These are phyloP conservation scores for Thielaviopsis ethacetica DNA, from an alignment of 2,329 filamentous ascomycete species.

Conservation along the genomic window DNA sequence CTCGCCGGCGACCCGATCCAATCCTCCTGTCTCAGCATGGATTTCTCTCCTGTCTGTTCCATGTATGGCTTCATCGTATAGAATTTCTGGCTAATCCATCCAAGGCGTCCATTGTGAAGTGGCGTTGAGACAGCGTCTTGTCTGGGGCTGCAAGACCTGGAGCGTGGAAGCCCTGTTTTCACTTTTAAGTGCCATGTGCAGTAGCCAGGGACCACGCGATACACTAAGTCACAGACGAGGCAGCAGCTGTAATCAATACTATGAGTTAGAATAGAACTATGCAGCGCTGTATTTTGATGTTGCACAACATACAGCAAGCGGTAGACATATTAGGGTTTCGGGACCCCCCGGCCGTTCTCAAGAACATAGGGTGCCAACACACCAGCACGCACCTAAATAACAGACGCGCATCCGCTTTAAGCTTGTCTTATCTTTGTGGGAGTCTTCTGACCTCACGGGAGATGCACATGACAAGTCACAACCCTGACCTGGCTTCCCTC, in stretches of 20 bases:
- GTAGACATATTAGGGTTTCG: neutral
- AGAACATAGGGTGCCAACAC: neutral
- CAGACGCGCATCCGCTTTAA: neutral
- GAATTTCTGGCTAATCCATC: too few relatives aligned
- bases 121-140: neutral
- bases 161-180: neutral
- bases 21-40: neutral
- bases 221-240: too few relatives aligned
- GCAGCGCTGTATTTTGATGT: neutral
- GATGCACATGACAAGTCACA: neutral
- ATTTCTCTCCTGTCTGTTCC: neutral
- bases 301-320: neutral
- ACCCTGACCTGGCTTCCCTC: too few relatives aligned
- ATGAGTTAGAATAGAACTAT: neutral
- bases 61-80: too few relatives aligned
- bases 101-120: neutral
- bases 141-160: neutral
- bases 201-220: neutral
- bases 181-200: neutral
- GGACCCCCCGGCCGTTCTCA: neutral
- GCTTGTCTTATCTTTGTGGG: neutral
- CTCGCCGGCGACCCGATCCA: neutral
- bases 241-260: too few relatives aligned
- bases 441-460: neutral
- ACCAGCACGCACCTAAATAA: neutral